phyloP scores from a whole-genome alignment of 192 early-diverging fungal genomes.

The Podila minutissima region DNA sequence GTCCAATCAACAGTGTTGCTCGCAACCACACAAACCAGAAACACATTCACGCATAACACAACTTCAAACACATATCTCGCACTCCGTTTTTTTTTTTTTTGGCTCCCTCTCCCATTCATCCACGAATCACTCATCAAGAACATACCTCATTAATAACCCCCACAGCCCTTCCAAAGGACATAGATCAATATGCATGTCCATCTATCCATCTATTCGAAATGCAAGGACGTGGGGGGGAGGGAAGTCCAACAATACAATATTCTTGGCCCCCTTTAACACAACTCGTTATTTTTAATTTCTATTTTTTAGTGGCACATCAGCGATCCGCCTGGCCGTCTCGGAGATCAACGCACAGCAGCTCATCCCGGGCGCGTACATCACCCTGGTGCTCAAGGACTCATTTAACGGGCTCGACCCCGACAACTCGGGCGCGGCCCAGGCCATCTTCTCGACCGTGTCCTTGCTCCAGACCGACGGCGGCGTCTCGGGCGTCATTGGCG shows the following conservation, averaged over 20 bases:
- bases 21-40: background rate
- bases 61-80: too few relatives aligned
- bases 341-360: constrained; percentile 57
- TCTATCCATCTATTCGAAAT: too few relatives aligned
- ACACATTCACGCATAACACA: too few relatives aligned
- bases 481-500: constrained; percentile 64
- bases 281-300: background rate
- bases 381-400: constrained; percentile 60
- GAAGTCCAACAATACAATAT: too few relatives aligned
- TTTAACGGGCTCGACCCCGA: constrained; percentile 53
- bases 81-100: too few relatives aligned
- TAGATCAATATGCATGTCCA: too few relatives aligned
- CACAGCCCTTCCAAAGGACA: too few relatives aligned
- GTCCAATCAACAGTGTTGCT: background rate
- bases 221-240: too few relatives aligned
- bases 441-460: constrained; percentile 59
- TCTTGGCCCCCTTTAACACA: background rate
- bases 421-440: constrained; percentile 56
- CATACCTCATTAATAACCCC: too few relatives aligned
- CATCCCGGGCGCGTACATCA: constrained; percentile 60
- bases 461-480: constrained; percentile 53
- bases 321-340: constrained; percentile 59
- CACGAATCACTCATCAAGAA: too few relatives aligned
- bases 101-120: too few relatives aligned
- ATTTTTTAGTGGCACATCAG: constrained; percentile 55